Percentiles rank a stretch among this genome's conserved stretches.
Conservation (phyloP, 305 asterid genomes). For the Fraxinus sp. region DNA sequence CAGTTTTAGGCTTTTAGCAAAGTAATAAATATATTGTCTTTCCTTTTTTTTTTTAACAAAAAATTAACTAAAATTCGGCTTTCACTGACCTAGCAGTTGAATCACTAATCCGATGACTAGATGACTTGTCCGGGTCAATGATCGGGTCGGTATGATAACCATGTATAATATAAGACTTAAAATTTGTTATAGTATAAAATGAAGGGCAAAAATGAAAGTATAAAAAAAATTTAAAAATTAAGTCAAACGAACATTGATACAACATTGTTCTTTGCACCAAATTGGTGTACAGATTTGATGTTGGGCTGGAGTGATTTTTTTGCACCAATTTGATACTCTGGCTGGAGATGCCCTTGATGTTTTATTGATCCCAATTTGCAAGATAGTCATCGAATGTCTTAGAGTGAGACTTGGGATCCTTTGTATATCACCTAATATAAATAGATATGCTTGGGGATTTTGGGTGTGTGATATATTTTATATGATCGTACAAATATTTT, state of each 20-base stretch:
- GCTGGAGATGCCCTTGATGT: neutral
- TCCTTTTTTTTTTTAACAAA: too few species aligned
- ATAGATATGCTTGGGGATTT: neutral
- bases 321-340: neutral
- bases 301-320: neutral
- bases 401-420: too few species aligned
- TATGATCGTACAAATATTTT: neutral
- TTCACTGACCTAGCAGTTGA: neutral
- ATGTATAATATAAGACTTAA: too few species aligned
- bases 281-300: neutral
- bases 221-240: too few species aligned
- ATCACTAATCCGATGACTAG: neutral
- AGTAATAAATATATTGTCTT: too few species aligned
- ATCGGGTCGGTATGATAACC: too few species aligned
- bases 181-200: too few species aligned
- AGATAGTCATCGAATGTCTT: neutral
- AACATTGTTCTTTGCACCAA: neutral
- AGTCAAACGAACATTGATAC: neutral
- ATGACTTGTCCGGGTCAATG: neutral
- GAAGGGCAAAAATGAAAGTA: neutral
- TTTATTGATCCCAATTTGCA: neutral
- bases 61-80: too few species aligned
- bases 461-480: neutral
- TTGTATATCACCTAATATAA: neutral
- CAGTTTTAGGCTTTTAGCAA: neutral